A percentile compares a stretch with the other conserved stretches of the same genome.
Evolutionary conservation across 2,329 filamentous ascomycete species (phyloP).

Genomic region (Xenoacremonium recifei): DNA sequence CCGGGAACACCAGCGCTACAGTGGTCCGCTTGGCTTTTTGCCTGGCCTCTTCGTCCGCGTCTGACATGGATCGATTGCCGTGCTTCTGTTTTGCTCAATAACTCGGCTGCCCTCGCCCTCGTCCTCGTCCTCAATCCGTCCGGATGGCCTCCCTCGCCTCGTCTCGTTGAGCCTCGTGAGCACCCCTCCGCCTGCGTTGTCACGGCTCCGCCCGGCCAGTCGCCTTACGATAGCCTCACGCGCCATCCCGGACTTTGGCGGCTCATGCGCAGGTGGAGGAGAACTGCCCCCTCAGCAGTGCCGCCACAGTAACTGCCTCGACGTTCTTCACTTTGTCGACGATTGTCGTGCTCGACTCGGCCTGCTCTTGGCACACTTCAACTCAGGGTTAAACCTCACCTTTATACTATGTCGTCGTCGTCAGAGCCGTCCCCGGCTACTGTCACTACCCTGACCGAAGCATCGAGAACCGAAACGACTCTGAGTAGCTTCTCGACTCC

Average conservation of each 20-base stretch:
- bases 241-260: background rate
- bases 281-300: too few species aligned
- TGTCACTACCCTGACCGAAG: conserved; percentile 5
- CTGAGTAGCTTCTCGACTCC: conserved; percentile 14
- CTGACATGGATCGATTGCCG: conserved; percentile 19
- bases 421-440: conserved; percentile 12
- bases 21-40: too few species aligned
- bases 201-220: conserved; percentile 8
- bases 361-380: too few species aligned
- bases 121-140: too few species aligned
- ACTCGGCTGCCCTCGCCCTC: too few species aligned
- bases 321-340: too few species aligned
- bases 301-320: too few species aligned
- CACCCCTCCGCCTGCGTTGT: conserved; percentile 6
- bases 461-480: conserved; percentile 8
- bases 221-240: conserved; percentile 4
- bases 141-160: conserved; percentile 16
- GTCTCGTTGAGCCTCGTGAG: conserved; percentile 2
- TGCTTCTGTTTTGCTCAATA: too few species aligned
- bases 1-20: conserved; percentile 24
- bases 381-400: too few species aligned
- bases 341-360: too few species aligned
- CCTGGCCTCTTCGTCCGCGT: conserved; percentile 10
- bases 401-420: conserved; percentile 15
- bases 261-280: conserved; percentile 22